Evolutionary conservation across 2,329 filamentous ascomycete species (phyloP), one percentile per base, ranked within the genome.

Genomic region (Aspergillus sp.): DNA sequence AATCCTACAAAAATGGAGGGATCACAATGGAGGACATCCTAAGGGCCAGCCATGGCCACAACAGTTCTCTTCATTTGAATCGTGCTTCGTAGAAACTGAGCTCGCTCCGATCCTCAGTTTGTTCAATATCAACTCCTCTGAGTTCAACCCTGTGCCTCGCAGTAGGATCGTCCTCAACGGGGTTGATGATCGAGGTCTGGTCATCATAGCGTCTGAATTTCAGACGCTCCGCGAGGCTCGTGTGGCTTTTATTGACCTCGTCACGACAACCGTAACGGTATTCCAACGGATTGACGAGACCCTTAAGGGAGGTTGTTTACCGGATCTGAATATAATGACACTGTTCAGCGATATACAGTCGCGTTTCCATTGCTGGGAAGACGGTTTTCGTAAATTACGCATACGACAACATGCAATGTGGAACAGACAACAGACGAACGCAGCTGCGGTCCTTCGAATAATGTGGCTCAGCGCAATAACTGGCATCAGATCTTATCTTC

Each of bases 61-160:
- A 9, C 14, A 11, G 3, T 49, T 30, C 30, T 35, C 38, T 4
- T 49, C 47, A 14, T 50, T 42, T 20, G 52, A 58, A 30, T 33
- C 41, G 9, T 45, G 49, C 4, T 62, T 59, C 20, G 52, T 61
- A 24, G 57, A 62, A 30, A 56, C 49, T 1, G 57, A 62, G 20
- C 24, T 60, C 7, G 57, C 55, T 2, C 60, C 60, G 1, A 41
- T 61, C 30, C 45, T 61, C 9, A 56, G 53, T 8, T 40, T 48
- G 1, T 59, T 61, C 16, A 60, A 53, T 19, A 17, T 56, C 22
- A 57, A 56, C 35, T 50, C 53, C 9, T 42, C 50, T 7, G 46
- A 58, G 11, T 52, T 40, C 4, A 42, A 47, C 8, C 45, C 47
- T 0, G 47, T 47, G 9, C 45, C 43, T 3, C 51, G 45, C 5